These are phyloP conservation scores for Gaeumannomyces tritici DNA, from an alignment of 2,329 filamentous ascomycete genomes.

Conservation along the genomic window DNA sequence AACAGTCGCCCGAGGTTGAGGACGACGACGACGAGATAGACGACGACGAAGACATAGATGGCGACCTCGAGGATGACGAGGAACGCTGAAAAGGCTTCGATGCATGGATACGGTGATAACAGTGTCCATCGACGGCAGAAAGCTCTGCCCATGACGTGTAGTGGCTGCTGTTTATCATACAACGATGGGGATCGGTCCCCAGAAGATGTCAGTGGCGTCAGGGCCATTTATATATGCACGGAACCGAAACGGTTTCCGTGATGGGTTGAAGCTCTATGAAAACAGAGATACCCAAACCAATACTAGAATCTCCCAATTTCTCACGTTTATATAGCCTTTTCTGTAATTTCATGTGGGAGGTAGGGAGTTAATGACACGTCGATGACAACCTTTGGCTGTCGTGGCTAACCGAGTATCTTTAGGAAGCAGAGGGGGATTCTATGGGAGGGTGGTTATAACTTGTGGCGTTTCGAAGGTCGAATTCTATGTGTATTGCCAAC, in stretches of 20 bases:
- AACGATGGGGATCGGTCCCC: not conserved
- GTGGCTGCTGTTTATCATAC: not conserved
- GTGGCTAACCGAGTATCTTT: too few relatives aligned
- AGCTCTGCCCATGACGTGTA: not conserved
- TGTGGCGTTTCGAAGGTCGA: too few relatives aligned
- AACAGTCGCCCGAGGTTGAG: constrained; percentile 16
- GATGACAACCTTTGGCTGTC: too few relatives aligned
- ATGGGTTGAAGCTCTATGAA: not conserved
- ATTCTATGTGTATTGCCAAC: too few relatives aligned
- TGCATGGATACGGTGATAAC: not conserved
- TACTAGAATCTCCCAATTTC: not conserved
- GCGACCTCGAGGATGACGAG: constrained; percentile 22
- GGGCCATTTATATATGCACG: not conserved
- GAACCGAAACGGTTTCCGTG: not conserved
- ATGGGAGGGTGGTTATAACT: too few relatives aligned
- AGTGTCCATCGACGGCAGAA: not conserved
- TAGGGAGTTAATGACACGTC: too few relatives aligned
- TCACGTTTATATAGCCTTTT: not conserved
- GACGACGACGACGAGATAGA: constrained; percentile 21
- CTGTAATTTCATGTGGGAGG: not conserved
- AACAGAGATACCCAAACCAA: not conserved
- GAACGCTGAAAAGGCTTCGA: constrained; percentile 13
- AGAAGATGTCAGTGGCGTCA: not conserved
- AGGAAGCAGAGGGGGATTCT: too few relatives aligned
- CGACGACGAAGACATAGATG: constrained; percentile 20